Percentiles rank a stretch among this genome's conserved stretches.
Conservation (phyloP, 2,329 filamentous ascomycete species). For the Passalora sequoiae region DNA sequence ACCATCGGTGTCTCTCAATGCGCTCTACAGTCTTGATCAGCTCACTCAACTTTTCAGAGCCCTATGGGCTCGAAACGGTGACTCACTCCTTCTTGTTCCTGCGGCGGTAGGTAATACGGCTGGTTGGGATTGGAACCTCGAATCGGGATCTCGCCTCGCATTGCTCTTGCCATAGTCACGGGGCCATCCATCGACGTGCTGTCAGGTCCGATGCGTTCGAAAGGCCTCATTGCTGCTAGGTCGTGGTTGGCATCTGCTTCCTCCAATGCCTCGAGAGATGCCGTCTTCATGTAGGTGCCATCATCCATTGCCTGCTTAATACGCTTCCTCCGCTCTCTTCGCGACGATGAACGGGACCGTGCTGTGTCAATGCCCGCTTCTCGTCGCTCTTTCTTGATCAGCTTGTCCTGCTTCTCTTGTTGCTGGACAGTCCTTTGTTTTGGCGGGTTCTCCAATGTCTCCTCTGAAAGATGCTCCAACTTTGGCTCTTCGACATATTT, state of each 20-base stretch:
- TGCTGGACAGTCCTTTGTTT: constrained; percentile 41
- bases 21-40: constrained; percentile 20
- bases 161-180: constrained; percentile 50
- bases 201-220: constrained; percentile 53
- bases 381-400: constrained; percentile 31
- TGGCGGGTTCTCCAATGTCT: constrained; percentile 23
- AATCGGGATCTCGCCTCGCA: constrained; percentile 53
- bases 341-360: constrained; percentile 44
- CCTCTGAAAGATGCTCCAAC: constrained; percentile 22
- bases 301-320: constrained; percentile 43
- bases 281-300: constrained; percentile 50
- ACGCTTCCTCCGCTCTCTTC: constrained; percentile 44
- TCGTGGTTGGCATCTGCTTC: constrained; percentile 50
- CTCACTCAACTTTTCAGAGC: not conserved
- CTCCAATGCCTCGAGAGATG: constrained; percentile 45
- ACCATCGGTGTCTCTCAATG: constrained; percentile 56
- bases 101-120: constrained; percentile 37
- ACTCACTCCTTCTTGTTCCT: constrained; percentile 22
- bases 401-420: constrained; percentile 43
- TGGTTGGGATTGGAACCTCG: constrained; percentile 49
- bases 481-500: constrained; percentile 26
- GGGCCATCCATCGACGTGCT: constrained; percentile 54
- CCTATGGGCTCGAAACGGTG: not conserved
- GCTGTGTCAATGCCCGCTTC: constrained; percentile 36
- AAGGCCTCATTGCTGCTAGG: constrained; percentile 45